Percentiles rank a stretch among this genome's conserved stretches.
Evolutionary conservation across 331 rosid genomes (phyloP).

Genomic region (Acacia concinna): DNA sequence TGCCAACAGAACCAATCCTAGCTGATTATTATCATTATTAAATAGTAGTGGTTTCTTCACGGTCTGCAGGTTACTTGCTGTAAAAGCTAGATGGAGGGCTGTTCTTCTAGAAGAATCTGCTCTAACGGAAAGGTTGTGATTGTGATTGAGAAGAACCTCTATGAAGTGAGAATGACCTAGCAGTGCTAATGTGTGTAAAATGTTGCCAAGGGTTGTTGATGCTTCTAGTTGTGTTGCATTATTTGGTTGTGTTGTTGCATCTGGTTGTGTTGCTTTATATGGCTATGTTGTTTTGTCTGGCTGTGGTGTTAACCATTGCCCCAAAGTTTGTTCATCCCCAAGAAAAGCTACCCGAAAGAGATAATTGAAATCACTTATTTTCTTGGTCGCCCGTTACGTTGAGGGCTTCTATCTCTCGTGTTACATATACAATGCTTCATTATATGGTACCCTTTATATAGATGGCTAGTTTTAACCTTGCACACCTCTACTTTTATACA

Average conservation of each 20-base stretch:
- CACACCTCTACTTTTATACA: too few species aligned
- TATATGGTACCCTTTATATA: too few species aligned
- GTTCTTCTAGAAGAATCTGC: constrained; percentile 2
- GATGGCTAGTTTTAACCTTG: too few species aligned
- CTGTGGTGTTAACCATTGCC: not conserved
- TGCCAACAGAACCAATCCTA: not conserved
- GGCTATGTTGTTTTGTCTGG: too few species aligned
- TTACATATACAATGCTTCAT: not conserved
- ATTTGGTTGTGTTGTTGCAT: too few species aligned
- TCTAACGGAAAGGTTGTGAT: not conserved
- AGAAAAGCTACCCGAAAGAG: not conserved
- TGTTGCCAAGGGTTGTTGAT: not conserved
- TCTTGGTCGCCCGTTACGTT: not conserved
- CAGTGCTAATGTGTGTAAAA: constrained; percentile 13
- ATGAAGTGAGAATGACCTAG: constrained; percentile 1
- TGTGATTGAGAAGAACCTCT: not conserved
- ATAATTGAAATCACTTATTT: not conserved
- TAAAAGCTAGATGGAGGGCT: constrained; percentile 29
- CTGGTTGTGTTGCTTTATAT: too few species aligned
- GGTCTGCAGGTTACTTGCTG: constrained; percentile 15
- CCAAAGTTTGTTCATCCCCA: not conserved
- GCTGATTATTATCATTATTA: not conserved
- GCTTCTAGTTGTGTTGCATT: not conserved
- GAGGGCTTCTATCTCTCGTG: not conserved
- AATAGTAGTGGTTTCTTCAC: not conserved